Base-by-base conservation (phyloP, 306 rosid species). In the Medicago arabica region DNA sequence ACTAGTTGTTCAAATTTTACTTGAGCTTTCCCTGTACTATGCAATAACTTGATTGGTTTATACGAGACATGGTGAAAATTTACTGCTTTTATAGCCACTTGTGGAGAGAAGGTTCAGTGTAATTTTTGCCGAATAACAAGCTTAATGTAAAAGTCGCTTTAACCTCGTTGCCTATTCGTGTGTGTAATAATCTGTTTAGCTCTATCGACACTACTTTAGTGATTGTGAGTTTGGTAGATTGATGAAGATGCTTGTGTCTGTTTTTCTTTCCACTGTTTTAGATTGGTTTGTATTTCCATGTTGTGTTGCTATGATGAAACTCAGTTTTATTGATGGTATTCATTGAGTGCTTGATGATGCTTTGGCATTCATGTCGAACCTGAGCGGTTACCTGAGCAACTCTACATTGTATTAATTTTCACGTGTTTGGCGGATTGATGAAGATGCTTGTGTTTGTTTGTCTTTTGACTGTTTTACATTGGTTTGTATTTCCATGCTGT, bases 381-480 rank as follows among this genome's bases (percentile, higher is more conserved):
- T 78, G 85, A 81, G 85, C 78, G 81, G 88, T 81, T 85, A 85
- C 40, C 83, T 82, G 82, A 82, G 82, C 84, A 82, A 75, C 80
- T 67, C 39, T 18, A 18, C 28, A 18, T 54, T 54, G 25, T 54
- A 18, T 9, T 13, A 54, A 18, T 54, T 54, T 19, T 54, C 31
- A 28, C 3, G 31, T 28, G 53, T 72, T 71, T 72, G 51, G 6
- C 43, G 46, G 39, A 54, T 63, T 8, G 5, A 31, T 6, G 70
- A 11, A 9, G 9, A 11, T n/a, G 16, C 16, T n/a, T 61, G 60
- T 61, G 60, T 31, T 61, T 61, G 65, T 13, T 17, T 12, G 19
- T 31, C 4, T 46, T 14, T 7, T 59, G 5, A 3, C 59, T 78
- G 51, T 4, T 63, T 63, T 39, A 8, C 57, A 54, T 63, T 69